These are phyloP conservation scores for Cucumis hystrix DNA, from an alignment of 306 rosid species.

Conservation along the genomic window DNA sequence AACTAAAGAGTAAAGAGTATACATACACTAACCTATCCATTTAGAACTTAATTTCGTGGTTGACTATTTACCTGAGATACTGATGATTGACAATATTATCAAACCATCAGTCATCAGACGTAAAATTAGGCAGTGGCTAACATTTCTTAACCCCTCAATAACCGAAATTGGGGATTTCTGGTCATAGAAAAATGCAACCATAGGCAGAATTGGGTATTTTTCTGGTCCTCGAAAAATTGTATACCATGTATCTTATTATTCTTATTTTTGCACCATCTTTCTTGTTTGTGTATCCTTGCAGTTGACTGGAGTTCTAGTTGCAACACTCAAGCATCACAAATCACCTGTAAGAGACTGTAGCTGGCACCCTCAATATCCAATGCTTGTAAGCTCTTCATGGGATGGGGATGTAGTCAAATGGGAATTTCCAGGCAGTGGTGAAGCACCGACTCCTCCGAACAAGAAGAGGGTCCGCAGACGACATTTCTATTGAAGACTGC, in stretches of 20 bases:
- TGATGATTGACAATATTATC: background rate
- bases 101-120: background rate
- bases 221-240: background rate
- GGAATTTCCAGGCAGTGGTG: conserved; percentile 49
- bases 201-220: background rate
- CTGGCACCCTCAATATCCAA: conserved; percentile 81
- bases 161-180: background rate
- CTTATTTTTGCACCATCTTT: background rate
- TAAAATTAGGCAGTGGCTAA: background rate
- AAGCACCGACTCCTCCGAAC: conserved; percentile 17
- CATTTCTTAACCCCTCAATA: background rate
- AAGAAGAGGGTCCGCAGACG: conserved; percentile 27
- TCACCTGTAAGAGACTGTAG: conserved; percentile 90
- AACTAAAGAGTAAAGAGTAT: background rate
- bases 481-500: conserved; percentile 15
- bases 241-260: background rate
- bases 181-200: background rate
- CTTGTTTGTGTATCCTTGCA: conserved; percentile 8
- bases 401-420: conserved; percentile 84
- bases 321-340: conserved; percentile 75
- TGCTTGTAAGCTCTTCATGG: conserved; percentile 90
- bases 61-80: background rate
- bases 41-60: background rate
- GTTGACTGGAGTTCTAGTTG: conserved; percentile 80
- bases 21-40: background rate